A percentile compares a stretch with the other conserved stretches of the same genome.
Evolutionary conservation across 495 filamentous ascomycete genomes (phyloP).

Genomic region (Hyaloscypha finlandica): DNA sequence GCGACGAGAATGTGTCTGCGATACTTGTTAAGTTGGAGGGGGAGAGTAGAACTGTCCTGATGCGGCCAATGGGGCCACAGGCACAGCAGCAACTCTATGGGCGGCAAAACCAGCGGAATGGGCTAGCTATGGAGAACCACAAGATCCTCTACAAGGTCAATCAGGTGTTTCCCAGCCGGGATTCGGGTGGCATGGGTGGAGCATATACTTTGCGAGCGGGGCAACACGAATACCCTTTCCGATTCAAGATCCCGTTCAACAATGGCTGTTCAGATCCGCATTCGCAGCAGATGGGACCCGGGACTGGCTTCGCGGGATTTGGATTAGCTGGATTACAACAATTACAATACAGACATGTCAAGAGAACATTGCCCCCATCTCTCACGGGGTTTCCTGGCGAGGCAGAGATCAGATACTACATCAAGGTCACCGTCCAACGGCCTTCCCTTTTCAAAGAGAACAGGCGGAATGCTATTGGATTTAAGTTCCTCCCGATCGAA

Average conservation of each 20-base stretch:
- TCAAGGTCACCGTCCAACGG: constrained; percentile 87
- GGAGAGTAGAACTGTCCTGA: constrained; percentile 69
- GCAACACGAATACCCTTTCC: constrained; percentile 84
- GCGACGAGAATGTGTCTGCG: constrained; percentile 67
- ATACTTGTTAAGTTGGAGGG: constrained; percentile 95
- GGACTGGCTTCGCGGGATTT: constrained; percentile 26
- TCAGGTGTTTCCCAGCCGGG: constrained; percentile 63
- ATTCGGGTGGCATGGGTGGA: constrained; percentile 53
- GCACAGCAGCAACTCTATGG: background rate
- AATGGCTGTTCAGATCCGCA: constrained; percentile 69
- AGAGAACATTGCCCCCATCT: constrained; percentile 85
- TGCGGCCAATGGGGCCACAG: constrained; percentile 27
- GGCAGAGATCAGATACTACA: constrained; percentile 89
- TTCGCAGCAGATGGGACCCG: constrained; percentile 43
- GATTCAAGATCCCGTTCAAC: constrained; percentile 96
- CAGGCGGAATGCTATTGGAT: constrained; percentile 58
- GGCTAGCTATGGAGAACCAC: constrained; percentile 46
- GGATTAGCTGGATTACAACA: constrained; percentile 45
- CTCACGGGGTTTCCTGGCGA: constrained; percentile 77
- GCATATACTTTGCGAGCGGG: constrained; percentile 74
- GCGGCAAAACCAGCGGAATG: constrained; percentile 11
- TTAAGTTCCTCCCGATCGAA: constrained; percentile 93
- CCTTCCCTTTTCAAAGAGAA: constrained; percentile 87
- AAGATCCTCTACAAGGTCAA: constrained; percentile 70
- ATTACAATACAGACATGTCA: constrained; percentile 68